Evolutionary conservation across 2,329 filamentous ascomycete species (phyloP), one percentile per base, ranked within the genome.

Genomic region (Boeremia lycopersici): DNA sequence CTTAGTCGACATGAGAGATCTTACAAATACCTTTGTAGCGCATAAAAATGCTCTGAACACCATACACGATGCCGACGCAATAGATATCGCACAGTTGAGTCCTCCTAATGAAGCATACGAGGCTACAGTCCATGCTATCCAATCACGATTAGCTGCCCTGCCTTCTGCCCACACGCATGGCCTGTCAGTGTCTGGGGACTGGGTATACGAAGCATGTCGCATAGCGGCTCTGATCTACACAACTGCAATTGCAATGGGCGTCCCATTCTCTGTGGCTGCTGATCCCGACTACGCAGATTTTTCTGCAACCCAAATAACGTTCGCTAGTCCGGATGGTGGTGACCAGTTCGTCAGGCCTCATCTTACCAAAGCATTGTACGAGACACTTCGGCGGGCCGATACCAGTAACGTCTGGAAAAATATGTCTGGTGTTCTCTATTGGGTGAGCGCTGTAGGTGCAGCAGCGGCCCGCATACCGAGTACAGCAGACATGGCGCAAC

Each of bases 391-490:
- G 33, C 62, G 57, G 11, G 64, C 69, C 12, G 59, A 73, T 30
- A 61, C 57, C 4, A 55, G 48, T 7, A 61, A 68, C n/a, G 17
- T 71, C 4, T 74, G 73, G 72, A 57, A 60, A 39, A 56, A 68
- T 40, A 69, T 75, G 68, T 59, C 64, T 13, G 72, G 72, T 6
- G 67, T 73, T 5, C 62, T 73, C 15, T 74, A 74, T 54, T 75
- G 71, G 72, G 64, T 71, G 11, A 59, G 63, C 15, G 48, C 61
- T 2, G 67, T 74, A 11, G 73, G 70, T 17, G 65, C 67, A 4
- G 71, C 68, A 10, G 71, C 71, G 15, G 63, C 69, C 34, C 63
- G 70, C 7, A 59, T 56, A 7, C 53, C 59, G 17, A 36, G 44
- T 3, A 34, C 59, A 3, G 46, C 62, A 19, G 52, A 63, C 29